Percentiles rank a stretch among this genome's conserved stretches.
Evolutionary conservation across 139 green algal genomes (phyloP).

Genomic region (Tetraselmis striata): DNA sequence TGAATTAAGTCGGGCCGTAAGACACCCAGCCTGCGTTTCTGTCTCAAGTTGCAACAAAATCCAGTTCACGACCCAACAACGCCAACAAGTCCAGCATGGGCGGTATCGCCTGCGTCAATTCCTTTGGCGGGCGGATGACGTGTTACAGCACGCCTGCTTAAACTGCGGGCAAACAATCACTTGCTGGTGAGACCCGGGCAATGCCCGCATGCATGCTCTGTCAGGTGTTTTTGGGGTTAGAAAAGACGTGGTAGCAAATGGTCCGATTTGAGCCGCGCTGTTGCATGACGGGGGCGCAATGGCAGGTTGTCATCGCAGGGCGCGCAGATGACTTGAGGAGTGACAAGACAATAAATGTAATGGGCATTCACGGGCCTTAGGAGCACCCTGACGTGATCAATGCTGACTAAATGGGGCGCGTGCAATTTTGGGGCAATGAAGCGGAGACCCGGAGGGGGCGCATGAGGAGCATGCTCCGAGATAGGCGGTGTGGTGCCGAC

Average conservation of each 20-base stretch:
- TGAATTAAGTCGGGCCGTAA: no score
- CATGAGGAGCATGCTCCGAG: constrained; percentile 18
- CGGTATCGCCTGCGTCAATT: constrained; percentile 32
- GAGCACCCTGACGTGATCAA: constrained; percentile 29
- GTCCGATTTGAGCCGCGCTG: no score
- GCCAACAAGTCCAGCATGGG: constrained; percentile 15
- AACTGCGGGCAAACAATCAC: constrained; percentile 28
- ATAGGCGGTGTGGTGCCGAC: constrained; percentile 29
- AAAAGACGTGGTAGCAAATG: no score
- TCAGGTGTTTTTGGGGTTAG: no score
- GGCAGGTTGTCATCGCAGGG: constrained; percentile 21
- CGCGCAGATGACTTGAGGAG: constrained; percentile 25
- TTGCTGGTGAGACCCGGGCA: no score
- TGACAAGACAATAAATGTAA: constrained; percentile 28
- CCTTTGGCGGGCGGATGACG: constrained; percentile 31
- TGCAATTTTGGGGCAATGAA: constrained; percentile 17
- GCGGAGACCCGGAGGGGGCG: constrained; percentile 5
- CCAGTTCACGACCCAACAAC: no score
- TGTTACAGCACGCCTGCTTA: constrained; percentile 37
- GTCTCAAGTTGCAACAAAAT: no score
- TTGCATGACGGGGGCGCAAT: background rate
- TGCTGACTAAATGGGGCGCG: constrained; percentile 33
- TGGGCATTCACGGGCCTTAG: constrained; percentile 32
- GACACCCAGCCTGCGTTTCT: no score
- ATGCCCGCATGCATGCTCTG: no score